Evolutionary conservation across 805 yeast species (phyloP), one percentile per base, ranked within the genome.

Genomic region (Maudiozyma barnettii): DNA sequence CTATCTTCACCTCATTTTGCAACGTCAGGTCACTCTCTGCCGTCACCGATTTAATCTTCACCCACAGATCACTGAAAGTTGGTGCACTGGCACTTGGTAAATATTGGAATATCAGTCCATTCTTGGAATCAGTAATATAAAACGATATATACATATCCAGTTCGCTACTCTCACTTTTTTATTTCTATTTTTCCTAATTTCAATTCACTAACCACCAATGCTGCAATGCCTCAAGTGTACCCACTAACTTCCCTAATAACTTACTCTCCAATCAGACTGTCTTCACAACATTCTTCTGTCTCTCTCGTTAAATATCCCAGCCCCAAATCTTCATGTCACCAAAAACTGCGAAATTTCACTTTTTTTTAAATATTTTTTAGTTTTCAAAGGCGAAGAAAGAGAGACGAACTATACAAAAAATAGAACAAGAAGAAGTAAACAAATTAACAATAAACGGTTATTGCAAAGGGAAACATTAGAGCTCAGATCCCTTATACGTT

Each of bases 71-170:
- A 12, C 48, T 45, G 49, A 57, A 64, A 4, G 58, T 39, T 5
- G 68, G 68, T 7, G 64, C 53, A 31, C 53, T 58, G 5, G 57
- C 53, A 46, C 57, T 56, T 35, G 59, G 44, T 16, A 63, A 51
- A 40, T 61, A 56, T 43, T 64, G 64, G 35, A 60, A 61, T 5
- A 63, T 47, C 37, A 60, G 41, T 4, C 51, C 45, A 43, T 60
- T 52, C 45, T 50, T 53, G 5, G 52, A 35, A 47, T 58, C 62
- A 2, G 65, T 60, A 22, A 63, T 59, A 46, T 59, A 63, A 39
- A 59, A 54, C n/a, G 64, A 54, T 14, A 60, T 49, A 41, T 53
- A 57, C 67, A 63, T 63, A n/a, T 33, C 36, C 18, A 4, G 13
- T 7, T 33, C 2, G 1, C 16, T 6, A 14, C 18, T n/a, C n/a